Evolutionary conservation across 2,329 filamentous ascomycete species (phyloP), one percentile per base, ranked within the genome.

Genomic region (Fulvia fulva): DNA sequence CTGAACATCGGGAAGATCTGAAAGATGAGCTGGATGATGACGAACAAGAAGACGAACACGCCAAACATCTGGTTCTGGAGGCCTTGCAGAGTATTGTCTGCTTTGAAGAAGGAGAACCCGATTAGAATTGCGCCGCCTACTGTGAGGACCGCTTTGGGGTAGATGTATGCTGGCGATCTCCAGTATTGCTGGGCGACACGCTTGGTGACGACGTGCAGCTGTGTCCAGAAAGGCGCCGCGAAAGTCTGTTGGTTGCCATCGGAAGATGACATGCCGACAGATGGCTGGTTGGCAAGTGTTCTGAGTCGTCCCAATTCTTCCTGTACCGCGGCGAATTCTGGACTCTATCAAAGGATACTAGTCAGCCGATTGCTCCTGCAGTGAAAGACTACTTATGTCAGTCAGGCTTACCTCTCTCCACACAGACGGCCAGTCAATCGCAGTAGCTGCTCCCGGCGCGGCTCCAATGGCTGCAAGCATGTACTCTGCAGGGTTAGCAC

Each of bases 141-240:
- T 70, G 86, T 90, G 21, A 95, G 85, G 1, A 81, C 77, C 0
- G 81, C 71, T 79, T 96, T 96, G 68, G 89, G 87, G 78, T 93
- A 95, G 73, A 96, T 92, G 78, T 96, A 96, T 5, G 86, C 83
- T 0, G 91, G 91, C 0, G 87, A 92, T 59, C 91, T 88, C 91
- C 91, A 96, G 81, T 94, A 95, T 73, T 96, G 91, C 71, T 92
- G 84, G 79, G 94, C 94, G 25, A 94, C 88, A 68, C 91, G 90
- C 64, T 82, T 73, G 21, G 84, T 81, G 57, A 90, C 89, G 69
- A 87, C 81, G 56, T 75, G 77, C 44, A 93, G 77, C 73, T 96
- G 91, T 6, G 78, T 69, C 41, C 65, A 68, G 70, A 95, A 90
- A 0, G 88, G 83, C 5, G 90, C 89, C 3, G 91, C 91, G 61